Conservation (phyloP, 75 land plant species). For the Picea glauca region DNA sequence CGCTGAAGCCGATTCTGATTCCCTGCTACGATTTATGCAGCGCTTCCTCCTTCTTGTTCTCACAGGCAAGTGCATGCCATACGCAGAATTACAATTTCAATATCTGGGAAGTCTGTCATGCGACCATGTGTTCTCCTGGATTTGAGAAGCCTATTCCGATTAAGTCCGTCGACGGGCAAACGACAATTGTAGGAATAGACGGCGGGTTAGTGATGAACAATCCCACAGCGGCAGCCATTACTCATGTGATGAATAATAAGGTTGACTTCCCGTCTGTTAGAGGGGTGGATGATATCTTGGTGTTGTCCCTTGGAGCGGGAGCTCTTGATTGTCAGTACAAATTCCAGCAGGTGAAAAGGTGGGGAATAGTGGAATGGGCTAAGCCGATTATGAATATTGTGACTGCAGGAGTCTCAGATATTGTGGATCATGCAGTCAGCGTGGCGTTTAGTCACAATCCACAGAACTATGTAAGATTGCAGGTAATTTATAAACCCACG, state of each 20-base stretch:
- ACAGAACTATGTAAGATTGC: slow-evolving; percentile 27
- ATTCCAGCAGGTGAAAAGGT: slow-evolving; percentile 5
- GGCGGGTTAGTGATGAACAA: slow-evolving; percentile 35
- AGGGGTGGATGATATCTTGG: slow-evolving; percentile 27
- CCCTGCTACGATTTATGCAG: slow-evolving; percentile 33
- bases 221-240: slow-evolving; percentile 39
- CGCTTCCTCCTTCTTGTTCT: slow-evolving; percentile 26
- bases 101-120: slow-evolving; percentile 40
- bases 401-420: slow-evolving; percentile 26
- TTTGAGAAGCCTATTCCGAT: slow-evolving; percentile 22
- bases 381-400: slow-evolving; percentile 30
- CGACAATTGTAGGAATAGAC: slow-evolving; percentile 25
- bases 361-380: slow-evolving; percentile 27
- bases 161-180: slow-evolving; percentile 26
- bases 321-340: slow-evolving; percentile 16
- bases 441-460: slow-evolving; percentile 21
- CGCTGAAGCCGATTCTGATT: slow-evolving; percentile 29
- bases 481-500: slow-evolving; percentile 11
- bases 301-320: slow-evolving; percentile 31
- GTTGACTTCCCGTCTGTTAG: slow-evolving; percentile 20
- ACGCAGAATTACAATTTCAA: slow-evolving; percentile 27
- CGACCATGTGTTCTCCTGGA: slow-evolving; percentile 25
- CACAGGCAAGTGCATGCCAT: slow-evolving; percentile 19
- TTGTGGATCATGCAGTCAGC: slow-evolving; percentile 41
- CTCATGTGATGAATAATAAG: slow-evolving; percentile 34